phyloP scores from a whole-genome alignment of 495 filamentous ascomycete genomes.

The Xylaria nigripes region DNA sequence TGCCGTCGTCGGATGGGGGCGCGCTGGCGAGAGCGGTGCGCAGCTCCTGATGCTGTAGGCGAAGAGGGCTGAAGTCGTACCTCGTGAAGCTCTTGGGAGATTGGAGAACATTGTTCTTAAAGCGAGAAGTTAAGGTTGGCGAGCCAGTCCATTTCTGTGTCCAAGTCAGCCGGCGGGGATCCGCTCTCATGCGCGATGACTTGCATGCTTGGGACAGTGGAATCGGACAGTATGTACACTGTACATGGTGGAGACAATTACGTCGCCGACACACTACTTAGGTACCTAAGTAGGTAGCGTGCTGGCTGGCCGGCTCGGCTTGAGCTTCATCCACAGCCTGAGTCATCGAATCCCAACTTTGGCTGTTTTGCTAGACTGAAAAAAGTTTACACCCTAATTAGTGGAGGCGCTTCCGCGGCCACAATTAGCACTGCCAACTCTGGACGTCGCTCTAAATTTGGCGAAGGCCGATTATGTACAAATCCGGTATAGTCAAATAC shows the following conservation, averaged over 20 bases:
- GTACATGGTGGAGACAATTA: too few species aligned
- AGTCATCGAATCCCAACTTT: background rate
- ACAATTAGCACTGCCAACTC: background rate
- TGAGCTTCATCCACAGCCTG: too few species aligned
- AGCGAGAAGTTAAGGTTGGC: conserved; percentile 46
- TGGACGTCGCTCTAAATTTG: background rate
- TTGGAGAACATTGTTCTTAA: conserved; percentile 47
- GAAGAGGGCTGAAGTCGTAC: conserved; percentile 46
- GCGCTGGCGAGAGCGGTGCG: conserved; percentile 40
- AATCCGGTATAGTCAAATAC: background rate
- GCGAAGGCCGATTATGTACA: background rate
- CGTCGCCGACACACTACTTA: too few species aligned
- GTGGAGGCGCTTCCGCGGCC: background rate
- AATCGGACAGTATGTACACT: background rate
- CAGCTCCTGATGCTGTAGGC: conserved; percentile 48
- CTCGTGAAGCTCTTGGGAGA: conserved; percentile 55
- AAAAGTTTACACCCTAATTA: conserved; percentile 1
- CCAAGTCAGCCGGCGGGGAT: conserved; percentile 10
- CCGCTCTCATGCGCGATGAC: background rate
- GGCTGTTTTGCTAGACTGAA: background rate
- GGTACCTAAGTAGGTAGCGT: too few species aligned
- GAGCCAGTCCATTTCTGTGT: conserved; percentile 61
- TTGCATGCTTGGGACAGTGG: background rate
- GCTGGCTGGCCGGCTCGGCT: too few species aligned
- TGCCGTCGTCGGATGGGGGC: conserved; percentile 17